A percentile compares a stretch with the other conserved stretches of the same genome.
phyloP scores from a whole-genome alignment of 2,329 filamentous ascomycete species.

The Diaporthe helianthi region DNA sequence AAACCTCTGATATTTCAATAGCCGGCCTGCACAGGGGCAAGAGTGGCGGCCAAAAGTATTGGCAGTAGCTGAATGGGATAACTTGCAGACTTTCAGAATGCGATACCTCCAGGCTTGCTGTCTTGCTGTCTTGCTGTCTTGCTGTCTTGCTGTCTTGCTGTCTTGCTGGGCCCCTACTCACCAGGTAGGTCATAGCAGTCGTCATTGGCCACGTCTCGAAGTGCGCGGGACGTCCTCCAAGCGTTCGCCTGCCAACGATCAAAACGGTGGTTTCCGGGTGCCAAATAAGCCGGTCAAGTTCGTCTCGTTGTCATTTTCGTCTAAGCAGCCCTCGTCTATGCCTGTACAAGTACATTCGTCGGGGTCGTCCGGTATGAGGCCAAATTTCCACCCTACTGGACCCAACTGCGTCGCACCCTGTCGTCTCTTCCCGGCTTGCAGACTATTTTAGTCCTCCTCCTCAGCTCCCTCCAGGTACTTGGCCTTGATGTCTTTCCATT shows the following conservation, averaged over 20 bases:
- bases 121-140: too few relatives aligned
- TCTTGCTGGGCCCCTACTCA: not conserved
- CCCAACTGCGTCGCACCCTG: not conserved
- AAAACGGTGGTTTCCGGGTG: not conserved
- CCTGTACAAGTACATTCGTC: conserved; percentile 32
- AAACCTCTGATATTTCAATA: not conserved
- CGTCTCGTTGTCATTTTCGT: conserved; percentile 24
- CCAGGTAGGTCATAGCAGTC: not conserved
- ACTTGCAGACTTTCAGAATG: not conserved
- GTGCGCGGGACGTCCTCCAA: not conserved
- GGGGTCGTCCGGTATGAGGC: not conserved
- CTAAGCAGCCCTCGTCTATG: conserved; percentile 34
- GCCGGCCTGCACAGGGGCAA: not conserved
- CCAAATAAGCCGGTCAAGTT: conserved; percentile 6
- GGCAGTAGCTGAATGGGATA: not conserved
- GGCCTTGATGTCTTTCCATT: conserved; percentile 99
- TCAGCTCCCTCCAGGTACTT: conserved; percentile 79
- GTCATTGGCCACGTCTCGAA: not conserved
- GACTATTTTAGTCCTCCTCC: conserved; percentile 63
- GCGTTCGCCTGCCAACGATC: not conserved
- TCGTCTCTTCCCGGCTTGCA: not conserved
- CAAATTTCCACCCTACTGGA: not conserved
- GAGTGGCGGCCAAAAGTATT: not conserved
- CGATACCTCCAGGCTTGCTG: not conserved
- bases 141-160: too few relatives aligned